These are phyloP conservation scores for Acarospora socialis DNA, from an alignment of 2,329 filamentous ascomycete species.

Conservation along the genomic window DNA sequence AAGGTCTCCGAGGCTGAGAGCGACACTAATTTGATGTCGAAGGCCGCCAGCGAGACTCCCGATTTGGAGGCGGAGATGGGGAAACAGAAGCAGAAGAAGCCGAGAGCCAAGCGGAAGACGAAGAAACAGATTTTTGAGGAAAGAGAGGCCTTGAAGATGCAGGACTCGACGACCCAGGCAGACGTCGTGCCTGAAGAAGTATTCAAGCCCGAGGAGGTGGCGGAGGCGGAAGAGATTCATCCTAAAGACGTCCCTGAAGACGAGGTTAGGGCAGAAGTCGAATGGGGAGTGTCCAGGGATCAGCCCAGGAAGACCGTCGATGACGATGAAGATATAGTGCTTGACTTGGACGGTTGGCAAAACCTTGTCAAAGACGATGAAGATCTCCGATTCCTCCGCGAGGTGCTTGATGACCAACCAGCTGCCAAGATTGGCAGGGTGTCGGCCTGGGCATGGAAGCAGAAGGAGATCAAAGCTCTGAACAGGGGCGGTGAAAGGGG, in stretches of 20 bases:
- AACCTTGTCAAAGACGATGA: slow-evolving; percentile 55
- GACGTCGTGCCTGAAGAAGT: slow-evolving; percentile 33
- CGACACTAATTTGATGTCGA: slow-evolving; percentile 18
- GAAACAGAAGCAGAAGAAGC: slow-evolving; percentile 43
- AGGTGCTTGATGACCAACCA: slow-evolving; percentile 33
- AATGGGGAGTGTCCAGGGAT: slow-evolving; percentile 46
- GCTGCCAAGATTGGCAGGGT: slow-evolving; percentile 41
- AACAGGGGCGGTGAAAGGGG: slow-evolving; percentile 45
- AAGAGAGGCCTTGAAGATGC: slow-evolving; percentile 44
- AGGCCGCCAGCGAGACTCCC: slow-evolving; percentile 17
- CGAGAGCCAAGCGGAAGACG: slow-evolving; percentile 57
- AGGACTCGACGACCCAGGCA: no score
- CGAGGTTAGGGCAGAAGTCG: slow-evolving; percentile 34
- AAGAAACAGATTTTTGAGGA: slow-evolving; percentile 66
- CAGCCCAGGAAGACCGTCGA: slow-evolving; percentile 50
- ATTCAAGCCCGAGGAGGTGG: slow-evolving; percentile 9
- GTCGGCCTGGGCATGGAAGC: slow-evolving; percentile 54
- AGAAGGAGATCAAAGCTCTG: slow-evolving; percentile 57
- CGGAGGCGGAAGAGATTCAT: slow-evolving; percentile 10
- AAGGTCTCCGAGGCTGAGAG: slow-evolving; percentile 24
- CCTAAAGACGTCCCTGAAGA: slow-evolving; percentile 6
- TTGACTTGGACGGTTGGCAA: slow-evolving; percentile 60
- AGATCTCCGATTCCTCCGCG: slow-evolving; percentile 43
- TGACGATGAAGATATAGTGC: slow-evolving; percentile 47
- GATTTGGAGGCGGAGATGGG: slow-evolving; percentile 19